A percentile compares a stretch with the other conserved stretches of the same genome.
Conservation (phyloP, 2,329 filamentous ascomycete genomes). For the Stagonosporopsis cucurbitacearum region DNA sequence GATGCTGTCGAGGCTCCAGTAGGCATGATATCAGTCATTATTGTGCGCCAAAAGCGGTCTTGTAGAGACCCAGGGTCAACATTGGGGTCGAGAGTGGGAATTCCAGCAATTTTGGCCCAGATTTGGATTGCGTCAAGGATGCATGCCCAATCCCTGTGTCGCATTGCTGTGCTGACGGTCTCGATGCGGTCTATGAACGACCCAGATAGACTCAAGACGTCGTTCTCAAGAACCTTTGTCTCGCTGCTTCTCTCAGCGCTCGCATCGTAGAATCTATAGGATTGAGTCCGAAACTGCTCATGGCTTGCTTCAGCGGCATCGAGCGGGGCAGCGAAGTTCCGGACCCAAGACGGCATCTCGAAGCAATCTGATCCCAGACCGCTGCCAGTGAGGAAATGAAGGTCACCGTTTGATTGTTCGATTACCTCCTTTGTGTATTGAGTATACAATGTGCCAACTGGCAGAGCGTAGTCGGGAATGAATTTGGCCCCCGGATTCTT, state of each 20-base stretch:
- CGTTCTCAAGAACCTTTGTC: not conserved
- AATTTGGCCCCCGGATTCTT: not conserved
- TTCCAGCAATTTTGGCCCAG: not conserved
- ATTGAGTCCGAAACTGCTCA: not conserved
- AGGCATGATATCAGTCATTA: not conserved
- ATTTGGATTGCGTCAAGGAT: not conserved
- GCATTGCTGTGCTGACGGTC: not conserved
- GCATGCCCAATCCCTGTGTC: not conserved
- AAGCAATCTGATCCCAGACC: not conserved
- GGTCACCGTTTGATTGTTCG: not conserved
- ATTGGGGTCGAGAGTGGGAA: not conserved
- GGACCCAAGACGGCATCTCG: slow-evolving; percentile 3
- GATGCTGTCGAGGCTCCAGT: not conserved
- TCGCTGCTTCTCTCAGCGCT: not conserved
- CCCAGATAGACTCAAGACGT: not conserved
- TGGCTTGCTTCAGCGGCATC: not conserved
- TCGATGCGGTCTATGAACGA: not conserved
- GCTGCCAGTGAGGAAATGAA: not conserved
- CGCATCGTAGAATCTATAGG: not conserved
- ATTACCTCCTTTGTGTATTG: not conserved
- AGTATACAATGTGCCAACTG: not conserved
- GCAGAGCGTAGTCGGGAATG: not conserved
- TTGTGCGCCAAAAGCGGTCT: slow-evolving; percentile 4
- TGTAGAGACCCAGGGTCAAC: not conserved
- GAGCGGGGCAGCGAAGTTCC: slow-evolving; percentile 1